Evolutionary conservation across 768 basidiomycete species (phyloP), one percentile per base, ranked within the genome.

Genomic region (Auriculariales sp.): DNA sequence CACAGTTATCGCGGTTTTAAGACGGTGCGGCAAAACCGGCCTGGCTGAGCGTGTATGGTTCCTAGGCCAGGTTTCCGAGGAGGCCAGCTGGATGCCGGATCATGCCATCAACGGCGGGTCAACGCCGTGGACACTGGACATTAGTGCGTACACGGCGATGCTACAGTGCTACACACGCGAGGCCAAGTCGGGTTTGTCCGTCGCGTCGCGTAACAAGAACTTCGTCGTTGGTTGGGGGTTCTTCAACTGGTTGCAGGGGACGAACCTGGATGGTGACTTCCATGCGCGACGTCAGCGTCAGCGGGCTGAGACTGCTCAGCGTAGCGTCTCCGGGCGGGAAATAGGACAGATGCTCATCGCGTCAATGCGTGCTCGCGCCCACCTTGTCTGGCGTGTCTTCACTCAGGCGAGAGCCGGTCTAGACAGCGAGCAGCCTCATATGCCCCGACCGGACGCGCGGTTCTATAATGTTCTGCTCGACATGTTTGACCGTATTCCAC

Each of bases 81-180:
- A 59, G 29, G 63, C 62, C 25, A 85, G 82, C 53, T 77, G 74
- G 71, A 48, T 56, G 1, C 57, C 60, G 5, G 53, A 49, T 10
- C 46, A 22, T 11, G 51, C 55, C 17, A 54, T 55, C 7, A 53
- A 59, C 14, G 56, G 56, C 15, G 53, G 62, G 22, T 39, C 53
- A 19, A 50, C 65, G 39, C 77, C 81, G 0, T 91, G 86, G 86
- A 68, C 68, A 48, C 62, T 89, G 17, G 75, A 79, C 6, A 63
- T 79, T 2, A 68, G 78, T 7, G 77, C 81, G 1, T 89, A 85
- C 59, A 88, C 83, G 2, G 64, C 74, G 46, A 84, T 88, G 78
- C 59, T 90, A 50, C 69, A 77, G 44, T 65, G 74, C 28, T 86
- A 83, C 53, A 71, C 66, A 1, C 24, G 4, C 29, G 55, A 61